phyloP scores from a whole-genome alignment of 176 grass and related monocot genomes.

The Ensete glaucum region DNA sequence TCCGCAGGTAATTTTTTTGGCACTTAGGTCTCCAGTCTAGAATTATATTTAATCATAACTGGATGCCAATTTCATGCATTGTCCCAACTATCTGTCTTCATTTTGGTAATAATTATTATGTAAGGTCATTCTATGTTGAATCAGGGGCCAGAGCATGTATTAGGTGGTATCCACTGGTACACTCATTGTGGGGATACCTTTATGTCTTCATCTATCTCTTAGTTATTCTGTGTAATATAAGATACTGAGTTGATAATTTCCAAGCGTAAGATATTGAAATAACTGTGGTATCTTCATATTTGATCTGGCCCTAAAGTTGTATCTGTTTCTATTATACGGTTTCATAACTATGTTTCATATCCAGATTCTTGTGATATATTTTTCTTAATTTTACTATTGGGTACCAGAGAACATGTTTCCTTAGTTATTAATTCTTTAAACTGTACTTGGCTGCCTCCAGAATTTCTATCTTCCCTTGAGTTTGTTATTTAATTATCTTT shows the following conservation, averaged over 20 bases:
- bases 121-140: background rate
- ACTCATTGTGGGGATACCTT: background rate
- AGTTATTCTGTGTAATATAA: background rate
- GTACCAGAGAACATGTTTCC: background rate
- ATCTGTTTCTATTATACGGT: background rate
- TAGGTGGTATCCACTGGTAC: background rate
- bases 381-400: background rate
- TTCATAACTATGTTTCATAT: too few relatives aligned
- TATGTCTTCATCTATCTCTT: background rate
- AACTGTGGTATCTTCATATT: background rate
- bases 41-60: slow-evolving; percentile 10
- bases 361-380: background rate
- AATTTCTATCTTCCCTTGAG: background rate
- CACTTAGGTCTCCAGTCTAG: background rate
- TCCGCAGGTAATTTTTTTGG: slow-evolving; percentile 45
- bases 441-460: background rate
- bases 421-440: background rate
- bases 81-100: background rate
- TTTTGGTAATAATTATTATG: background rate
- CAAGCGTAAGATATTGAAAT: too few relatives aligned
- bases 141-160: background rate
- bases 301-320: background rate
- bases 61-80: background rate
- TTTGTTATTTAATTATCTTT: background rate
- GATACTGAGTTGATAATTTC: background rate